These are phyloP conservation scores for Parsonsia alboflavescens DNA, from an alignment of 257 asterid genomes.

Conservation along the genomic window DNA sequence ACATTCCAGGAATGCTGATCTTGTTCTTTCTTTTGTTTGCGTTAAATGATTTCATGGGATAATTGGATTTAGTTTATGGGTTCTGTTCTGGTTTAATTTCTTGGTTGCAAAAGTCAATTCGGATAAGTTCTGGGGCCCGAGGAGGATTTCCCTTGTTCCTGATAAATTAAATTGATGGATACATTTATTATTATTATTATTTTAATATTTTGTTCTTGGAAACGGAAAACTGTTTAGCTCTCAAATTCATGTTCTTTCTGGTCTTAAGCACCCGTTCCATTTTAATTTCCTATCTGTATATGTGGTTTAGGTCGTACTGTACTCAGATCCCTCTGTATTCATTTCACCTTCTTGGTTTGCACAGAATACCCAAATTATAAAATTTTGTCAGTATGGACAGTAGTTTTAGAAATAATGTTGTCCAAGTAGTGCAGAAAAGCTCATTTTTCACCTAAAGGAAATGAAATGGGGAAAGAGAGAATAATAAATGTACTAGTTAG, in stretches of 20 bases:
- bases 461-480: background rate
- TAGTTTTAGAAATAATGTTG: too few relatives aligned
- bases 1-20: background rate
- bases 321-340: background rate
- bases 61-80: background rate
- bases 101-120: background rate
- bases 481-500: background rate
- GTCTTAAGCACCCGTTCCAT: background rate
- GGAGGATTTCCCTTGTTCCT: background rate
- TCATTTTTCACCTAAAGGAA: background rate
- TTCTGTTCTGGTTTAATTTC: background rate
- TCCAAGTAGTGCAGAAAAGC: background rate
- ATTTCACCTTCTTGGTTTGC: too few relatives aligned
- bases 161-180: background rate
- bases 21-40: background rate
- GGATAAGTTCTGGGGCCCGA: background rate
- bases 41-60: background rate
- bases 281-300: background rate
- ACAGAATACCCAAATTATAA: background rate
- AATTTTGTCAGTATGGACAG: background rate
- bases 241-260: background rate
- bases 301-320: background rate
- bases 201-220: background rate
- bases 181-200: background rate
- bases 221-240: background rate